Base-by-base conservation (phyloP, 163 green algal species). In the Chlorella variabilis region DNA sequence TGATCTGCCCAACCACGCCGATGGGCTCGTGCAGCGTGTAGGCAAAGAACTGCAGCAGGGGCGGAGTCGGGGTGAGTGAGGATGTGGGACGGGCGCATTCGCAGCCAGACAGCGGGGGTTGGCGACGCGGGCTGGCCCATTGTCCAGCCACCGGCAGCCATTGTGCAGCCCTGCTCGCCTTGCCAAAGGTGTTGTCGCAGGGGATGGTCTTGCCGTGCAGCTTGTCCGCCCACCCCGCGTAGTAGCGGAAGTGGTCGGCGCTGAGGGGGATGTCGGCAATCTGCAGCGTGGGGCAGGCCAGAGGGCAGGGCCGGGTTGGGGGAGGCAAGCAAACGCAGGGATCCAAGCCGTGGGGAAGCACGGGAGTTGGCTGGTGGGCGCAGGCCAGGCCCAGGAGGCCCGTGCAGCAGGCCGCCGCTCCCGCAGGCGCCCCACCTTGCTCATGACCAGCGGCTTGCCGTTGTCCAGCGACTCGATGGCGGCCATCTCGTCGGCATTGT, bases 391-490 rank as follows among this genome's bases (percentile, higher is more conserved):
- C 11, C 11, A 23, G 45, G 11, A 54, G 15, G 45, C 45, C 45
- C 45, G 11, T 54, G 45, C 45, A 23, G 45, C 45, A 54, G 45
- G 45, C 11, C 15, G 45, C 45, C 45, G 15, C 11, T 15, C 45
- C 11, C 45, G 15, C 45, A 54, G 45, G 45, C 45, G 11, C 45
- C 62, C 2, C 21, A 51, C 17, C 49, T 67, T 67, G 49, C n/a
- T 49, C 33, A 78, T 78, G 48, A 36, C 34, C 71, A 94, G 66
- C 8, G 91, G 90, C 87, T 93, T 93, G 74, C 87, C 89, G 31
- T 88, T 91, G 81, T 92, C 84, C 82, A 94, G 83, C 5, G 90
- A 89, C 84, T 95, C 91, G 31, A 95, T 78, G 27, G 77, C 49
- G 3, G 89, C 89, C 70, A 95, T 76, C 81, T 94, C 90, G 62